Conservation (phyloP, 2,329 filamentous ascomycete species). For the Botrytis medusae region DNA sequence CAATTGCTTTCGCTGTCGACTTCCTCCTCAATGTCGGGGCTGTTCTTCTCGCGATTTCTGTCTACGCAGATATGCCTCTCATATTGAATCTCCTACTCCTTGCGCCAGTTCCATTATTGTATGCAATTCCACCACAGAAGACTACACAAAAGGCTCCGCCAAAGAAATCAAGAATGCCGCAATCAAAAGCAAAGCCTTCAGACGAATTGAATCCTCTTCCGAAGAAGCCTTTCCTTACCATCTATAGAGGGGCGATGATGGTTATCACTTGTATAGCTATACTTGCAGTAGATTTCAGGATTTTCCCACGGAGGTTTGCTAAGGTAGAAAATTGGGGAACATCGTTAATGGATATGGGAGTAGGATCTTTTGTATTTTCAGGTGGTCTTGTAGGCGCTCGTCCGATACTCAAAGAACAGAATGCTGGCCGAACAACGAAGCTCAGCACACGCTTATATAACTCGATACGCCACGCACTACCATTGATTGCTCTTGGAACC, state of each 20-base stretch:
- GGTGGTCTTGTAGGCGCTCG: conserved; percentile 88
- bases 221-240: conserved; percentile 87
- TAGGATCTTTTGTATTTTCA: conserved; percentile 96
- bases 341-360: conserved; percentile 97
- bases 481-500: conserved; percentile 76
- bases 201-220: conserved; percentile 57
- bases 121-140: conserved; percentile 47
- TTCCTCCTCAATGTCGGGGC: conserved; percentile 83
- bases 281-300: conserved; percentile 90
- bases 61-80: conserved; percentile 74
- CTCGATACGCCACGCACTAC: conserved; percentile 77
- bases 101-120: conserved; percentile 63
- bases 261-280: conserved; percentile 87
- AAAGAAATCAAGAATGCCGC: conserved; percentile 51
- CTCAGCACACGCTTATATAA: conserved; percentile 59
- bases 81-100: conserved; percentile 74
- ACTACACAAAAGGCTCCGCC: conserved; percentile 34
- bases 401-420: conserved; percentile 69
- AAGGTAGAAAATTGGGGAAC: conserved; percentile 99
- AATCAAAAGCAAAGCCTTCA: conserved; percentile 43
- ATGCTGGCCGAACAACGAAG: conserved; percentile 50
- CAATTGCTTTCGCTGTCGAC: conserved; percentile 70
- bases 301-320: conserved; percentile 92
- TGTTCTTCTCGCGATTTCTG: conserved; percentile 79
- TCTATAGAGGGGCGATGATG: conserved; percentile 89